A percentile compares a stretch with the other conserved stretches of the same genome.
Evolutionary conservation across 345 rosid genomes (phyloP).

Genomic region (Populus alba): DNA sequence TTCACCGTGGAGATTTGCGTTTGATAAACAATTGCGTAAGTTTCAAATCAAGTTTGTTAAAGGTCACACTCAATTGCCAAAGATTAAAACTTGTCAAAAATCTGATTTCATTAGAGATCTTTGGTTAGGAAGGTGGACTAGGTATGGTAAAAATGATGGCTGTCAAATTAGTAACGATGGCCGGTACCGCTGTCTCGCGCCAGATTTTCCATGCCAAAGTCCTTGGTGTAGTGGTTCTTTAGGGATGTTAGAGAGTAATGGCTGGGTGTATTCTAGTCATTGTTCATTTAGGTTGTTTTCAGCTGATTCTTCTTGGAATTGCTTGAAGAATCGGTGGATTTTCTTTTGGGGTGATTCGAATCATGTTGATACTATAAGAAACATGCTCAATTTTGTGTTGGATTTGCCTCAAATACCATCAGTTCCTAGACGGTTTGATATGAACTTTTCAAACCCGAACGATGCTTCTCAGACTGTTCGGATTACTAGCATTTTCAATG

Average conservation of each 20-base stretch:
- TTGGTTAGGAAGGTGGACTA: constrained; percentile 94
- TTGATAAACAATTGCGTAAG: constrained; percentile 50
- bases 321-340: constrained; percentile 73
- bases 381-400: constrained; percentile 73
- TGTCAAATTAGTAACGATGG: constrained; percentile 73
- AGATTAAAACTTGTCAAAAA: constrained; percentile 42
- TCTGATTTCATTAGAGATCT: constrained; percentile 63
- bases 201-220: constrained; percentile 56
- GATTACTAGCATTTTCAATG: constrained; percentile 93
- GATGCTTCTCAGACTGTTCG: constrained; percentile 63
- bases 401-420: constrained; percentile 58
- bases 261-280: constrained; percentile 92
- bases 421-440: constrained; percentile 84
- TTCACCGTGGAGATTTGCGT: constrained; percentile 62
- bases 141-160: constrained; percentile 63
- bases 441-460: constrained; percentile 64
- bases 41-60: constrained; percentile 44
- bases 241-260: constrained; percentile 82
- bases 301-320: constrained; percentile 67
- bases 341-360: constrained; percentile 99
- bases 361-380: constrained; percentile 87
- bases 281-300: constrained; percentile 69
- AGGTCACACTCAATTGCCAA: constrained; percentile 40
- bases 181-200: constrained; percentile 63
- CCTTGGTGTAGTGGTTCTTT: constrained; percentile 88